Conservation (phyloP, 371 early-diverging fungal genomes). For the Mucor irregularis region DNA sequence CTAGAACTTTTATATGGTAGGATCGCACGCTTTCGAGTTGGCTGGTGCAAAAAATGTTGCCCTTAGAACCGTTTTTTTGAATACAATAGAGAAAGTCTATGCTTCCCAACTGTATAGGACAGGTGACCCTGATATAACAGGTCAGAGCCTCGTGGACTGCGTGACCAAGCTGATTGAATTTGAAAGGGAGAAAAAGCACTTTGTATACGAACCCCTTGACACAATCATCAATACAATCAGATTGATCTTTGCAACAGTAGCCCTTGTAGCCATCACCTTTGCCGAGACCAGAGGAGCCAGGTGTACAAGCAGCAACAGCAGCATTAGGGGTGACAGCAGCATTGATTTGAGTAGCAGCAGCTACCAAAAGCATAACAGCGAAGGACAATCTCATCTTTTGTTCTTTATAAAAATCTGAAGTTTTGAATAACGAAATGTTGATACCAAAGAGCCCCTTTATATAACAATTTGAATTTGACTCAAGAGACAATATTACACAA, state of each 20-base stretch:
- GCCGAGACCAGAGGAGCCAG: not conserved
- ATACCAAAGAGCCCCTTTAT: no score
- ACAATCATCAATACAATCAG: constrained; percentile 3
- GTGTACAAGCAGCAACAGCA: constrained; percentile 1
- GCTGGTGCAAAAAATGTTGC: constrained; percentile 42
- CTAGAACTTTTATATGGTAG: constrained; percentile 43
- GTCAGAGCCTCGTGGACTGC: constrained; percentile 24
- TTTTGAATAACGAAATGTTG: no score
- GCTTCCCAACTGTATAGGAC: constrained; percentile 21
- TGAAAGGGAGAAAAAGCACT: constrained; percentile 16
- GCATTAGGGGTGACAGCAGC: not conserved
- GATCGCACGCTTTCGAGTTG: constrained; percentile 40
- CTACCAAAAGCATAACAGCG: no score
- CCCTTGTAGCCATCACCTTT: constrained; percentile 11
- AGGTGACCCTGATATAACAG: constrained; percentile 28
- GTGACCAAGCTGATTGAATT: constrained; percentile 26
- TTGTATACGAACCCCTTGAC: not conserved
- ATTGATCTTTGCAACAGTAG: constrained; percentile 5
- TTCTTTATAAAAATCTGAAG: no score
- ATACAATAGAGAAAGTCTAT: constrained; percentile 30
- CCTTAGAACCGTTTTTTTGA: constrained; percentile 32
- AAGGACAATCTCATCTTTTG: no score
- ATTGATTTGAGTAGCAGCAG: not conserved
- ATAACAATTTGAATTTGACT: no score
- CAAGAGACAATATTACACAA: no score